Evolutionary conservation across 805 yeast species (phyloP).

Genomic region (Geotrichum ghanense): DNA sequence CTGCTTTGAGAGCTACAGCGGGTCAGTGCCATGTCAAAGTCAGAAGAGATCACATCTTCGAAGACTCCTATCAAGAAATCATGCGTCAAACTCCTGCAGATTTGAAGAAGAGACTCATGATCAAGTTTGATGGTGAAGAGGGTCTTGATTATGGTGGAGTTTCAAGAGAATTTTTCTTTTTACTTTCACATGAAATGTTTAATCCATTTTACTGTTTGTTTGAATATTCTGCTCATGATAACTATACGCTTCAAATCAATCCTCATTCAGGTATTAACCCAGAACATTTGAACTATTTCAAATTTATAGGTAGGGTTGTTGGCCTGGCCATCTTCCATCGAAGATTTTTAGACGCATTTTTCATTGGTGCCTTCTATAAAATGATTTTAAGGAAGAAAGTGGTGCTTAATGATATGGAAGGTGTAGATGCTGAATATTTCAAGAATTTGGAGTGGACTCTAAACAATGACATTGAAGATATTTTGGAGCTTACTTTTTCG

Average conservation of each 20-base stretch:
- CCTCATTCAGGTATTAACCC: slow-evolving; percentile 96
- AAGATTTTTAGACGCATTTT: slow-evolving; percentile 94
- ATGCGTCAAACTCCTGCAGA: slow-evolving; percentile 99
- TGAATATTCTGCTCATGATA: slow-evolving; percentile 96
- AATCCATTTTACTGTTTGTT: slow-evolving; percentile 95
- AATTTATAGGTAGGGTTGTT: slow-evolving; percentile 95
- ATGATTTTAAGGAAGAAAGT: slow-evolving; percentile 95
- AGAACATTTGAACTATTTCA: slow-evolving; percentile 95
- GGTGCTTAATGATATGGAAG: slow-evolving; percentile 93
- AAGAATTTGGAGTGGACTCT: slow-evolving; percentile 91
- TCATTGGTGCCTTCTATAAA: slow-evolving; percentile 95
- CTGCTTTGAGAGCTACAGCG: slow-evolving; percentile 91
- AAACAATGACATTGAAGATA: slow-evolving; percentile 84
- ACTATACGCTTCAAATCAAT: slow-evolving; percentile 93
- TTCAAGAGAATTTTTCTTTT: slow-evolving; percentile 93
- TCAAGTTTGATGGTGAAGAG: slow-evolving; percentile 97
- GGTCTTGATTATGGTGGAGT: slow-evolving; percentile 99
- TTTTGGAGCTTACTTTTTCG: slow-evolving; percentile 80
- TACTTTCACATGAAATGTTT: slow-evolving; percentile 96
- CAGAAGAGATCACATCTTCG: slow-evolving; percentile 90
- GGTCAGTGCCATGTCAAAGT: slow-evolving; percentile 99
- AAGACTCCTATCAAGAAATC: slow-evolving; percentile 94
- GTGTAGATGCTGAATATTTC: slow-evolving; percentile 95
- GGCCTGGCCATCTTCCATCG: slow-evolving; percentile 98
- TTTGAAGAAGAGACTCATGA: slow-evolving; percentile 93